Conservation (phyloP, 441 rosid species). For the Pelargonium australe region DNA sequence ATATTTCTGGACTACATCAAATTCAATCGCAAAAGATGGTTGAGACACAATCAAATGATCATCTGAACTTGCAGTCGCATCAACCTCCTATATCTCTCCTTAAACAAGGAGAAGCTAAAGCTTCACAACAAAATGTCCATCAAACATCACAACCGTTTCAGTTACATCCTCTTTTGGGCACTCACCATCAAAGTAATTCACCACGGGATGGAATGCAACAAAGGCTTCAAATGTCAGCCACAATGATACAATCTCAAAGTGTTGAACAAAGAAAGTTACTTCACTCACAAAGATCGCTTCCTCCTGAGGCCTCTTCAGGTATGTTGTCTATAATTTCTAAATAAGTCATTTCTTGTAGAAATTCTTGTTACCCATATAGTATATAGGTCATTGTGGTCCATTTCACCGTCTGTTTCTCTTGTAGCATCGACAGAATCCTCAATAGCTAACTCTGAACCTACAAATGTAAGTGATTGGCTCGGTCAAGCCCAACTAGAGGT, state of each 20-base stretch:
- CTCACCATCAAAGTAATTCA: conserved; percentile 2
- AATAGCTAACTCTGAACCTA: neutral
- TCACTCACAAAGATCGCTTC: neutral
- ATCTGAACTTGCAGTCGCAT: neutral
- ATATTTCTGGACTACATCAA: neutral
- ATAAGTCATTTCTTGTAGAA: neutral
- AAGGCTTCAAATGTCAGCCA: conserved; percentile 6
- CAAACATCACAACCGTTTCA: conserved; percentile 3
- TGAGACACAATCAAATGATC: neutral
- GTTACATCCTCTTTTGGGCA: neutral
- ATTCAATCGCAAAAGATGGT: neutral
- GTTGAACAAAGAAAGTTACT: neutral
- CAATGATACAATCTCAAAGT: neutral
- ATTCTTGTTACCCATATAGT: neutral
- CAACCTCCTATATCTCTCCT: neutral
- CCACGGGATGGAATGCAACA: neutral
- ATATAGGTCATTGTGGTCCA: neutral
- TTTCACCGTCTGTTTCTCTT: neutral
- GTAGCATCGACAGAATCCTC: neutral
- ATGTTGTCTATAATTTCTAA: neutral
- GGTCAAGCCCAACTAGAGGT: neutral
- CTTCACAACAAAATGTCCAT: conserved; percentile 1
- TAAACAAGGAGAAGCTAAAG: neutral
- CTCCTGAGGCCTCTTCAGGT: conserved; percentile 3
- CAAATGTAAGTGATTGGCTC: neutral